Conservation (phyloP, 371 early-diverging fungal genomes). For the Rhizopus sp. region DNA sequence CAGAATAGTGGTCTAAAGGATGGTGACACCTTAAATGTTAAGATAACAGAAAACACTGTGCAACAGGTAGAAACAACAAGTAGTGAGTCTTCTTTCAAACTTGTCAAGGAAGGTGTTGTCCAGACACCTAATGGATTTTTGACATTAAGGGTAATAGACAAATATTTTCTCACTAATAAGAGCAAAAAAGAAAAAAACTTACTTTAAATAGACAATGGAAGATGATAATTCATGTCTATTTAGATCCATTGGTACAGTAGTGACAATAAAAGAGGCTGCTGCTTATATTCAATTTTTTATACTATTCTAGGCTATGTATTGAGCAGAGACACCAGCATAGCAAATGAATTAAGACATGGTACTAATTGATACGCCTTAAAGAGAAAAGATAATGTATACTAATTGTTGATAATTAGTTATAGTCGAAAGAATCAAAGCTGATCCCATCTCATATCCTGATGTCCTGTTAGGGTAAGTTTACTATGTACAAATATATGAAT, state of each 20-base stretch:
- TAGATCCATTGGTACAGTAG: constrained; percentile 44
- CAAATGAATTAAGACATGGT: constrained; percentile 43
- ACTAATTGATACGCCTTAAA: constrained; percentile 3
- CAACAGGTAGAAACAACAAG: not conserved
- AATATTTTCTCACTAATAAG: not conserved
- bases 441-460: constrained; percentile 29
- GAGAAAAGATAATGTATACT: not conserved
- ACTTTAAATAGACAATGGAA: constrained; percentile 37
- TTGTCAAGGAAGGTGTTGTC: constrained; percentile 12
- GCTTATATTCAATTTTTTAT: not conserved
- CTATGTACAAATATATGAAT: not conserved
- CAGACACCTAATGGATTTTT: constrained; percentile 13
- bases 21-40: constrained; percentile 42
- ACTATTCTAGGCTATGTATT: constrained; percentile 31
- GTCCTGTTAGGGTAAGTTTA: constrained; percentile 17
- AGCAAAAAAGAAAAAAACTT: not conserved
- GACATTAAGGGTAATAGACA: constrained; percentile 14
- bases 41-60: constrained; percentile 14
- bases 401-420: constrained; percentile 8
- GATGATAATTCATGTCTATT: constrained; percentile 63
- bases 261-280: constrained; percentile 2
- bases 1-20: constrained; percentile 26
- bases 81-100: not conserved
- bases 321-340: constrained; percentile 24
- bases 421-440: constrained; percentile 16